A percentile compares a stretch with the other conserved stretches of the same genome.
phyloP scores from a whole-genome alignment of 768 basidiomycete species.

The Dacryopinax spathularia region DNA sequence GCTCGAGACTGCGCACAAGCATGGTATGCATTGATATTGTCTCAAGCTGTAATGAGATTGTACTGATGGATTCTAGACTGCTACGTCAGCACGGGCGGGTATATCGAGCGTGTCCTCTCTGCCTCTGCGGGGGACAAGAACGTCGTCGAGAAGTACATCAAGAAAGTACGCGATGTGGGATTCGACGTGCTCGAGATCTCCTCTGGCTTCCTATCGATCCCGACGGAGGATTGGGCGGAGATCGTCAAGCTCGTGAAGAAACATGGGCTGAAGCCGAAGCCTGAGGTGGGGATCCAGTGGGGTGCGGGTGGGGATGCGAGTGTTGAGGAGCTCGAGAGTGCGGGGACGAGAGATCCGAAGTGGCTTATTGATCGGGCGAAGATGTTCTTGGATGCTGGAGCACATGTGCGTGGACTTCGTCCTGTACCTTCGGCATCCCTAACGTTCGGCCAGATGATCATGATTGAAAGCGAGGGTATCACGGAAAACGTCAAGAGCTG shows the following conservation, averaged over 20 bases:
- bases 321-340: conserved; percentile 27
- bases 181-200: conserved; percentile 35
- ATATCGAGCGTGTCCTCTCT: conserved; percentile 28
- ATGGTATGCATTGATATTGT: conserved; percentile 13
- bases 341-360: conserved; percentile 29
- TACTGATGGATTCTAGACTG: not conserved
- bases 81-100: conserved; percentile 34
- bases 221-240: conserved; percentile 31
- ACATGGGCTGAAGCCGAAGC: conserved; percentile 32
- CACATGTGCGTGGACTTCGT: conserved; percentile 12
- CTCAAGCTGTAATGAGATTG: not conserved
- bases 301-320: conserved; percentile 34
- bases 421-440: no score
- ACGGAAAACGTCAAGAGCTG: conserved; percentile 33
- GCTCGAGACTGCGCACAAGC: conserved; percentile 31
- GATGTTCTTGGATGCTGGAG: conserved; percentile 30
- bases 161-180: conserved; percentile 28
- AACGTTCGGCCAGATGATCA: no score
- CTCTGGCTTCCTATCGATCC: conserved; percentile 34
- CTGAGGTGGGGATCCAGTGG: conserved; percentile 33
- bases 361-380: conserved; percentile 32
- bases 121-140: conserved; percentile 24
- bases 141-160: conserved; percentile 26
- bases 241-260: conserved; percentile 29
- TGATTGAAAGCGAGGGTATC: conserved; percentile 37